Conservation (phyloP, 805 yeast genomes). For the Yarrowia sp. region DNA sequence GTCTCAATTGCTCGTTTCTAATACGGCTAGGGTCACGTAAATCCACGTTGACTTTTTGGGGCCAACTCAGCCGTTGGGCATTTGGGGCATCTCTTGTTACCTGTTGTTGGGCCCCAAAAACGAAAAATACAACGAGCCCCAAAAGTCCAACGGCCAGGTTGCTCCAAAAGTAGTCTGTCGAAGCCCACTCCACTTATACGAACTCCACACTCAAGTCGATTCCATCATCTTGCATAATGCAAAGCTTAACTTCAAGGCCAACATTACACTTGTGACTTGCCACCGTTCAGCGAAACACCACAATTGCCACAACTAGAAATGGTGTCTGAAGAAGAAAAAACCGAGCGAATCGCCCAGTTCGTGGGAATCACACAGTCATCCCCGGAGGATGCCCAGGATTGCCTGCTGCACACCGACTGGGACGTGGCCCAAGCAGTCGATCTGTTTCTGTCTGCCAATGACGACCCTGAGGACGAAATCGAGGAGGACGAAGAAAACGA, state of each 20-base stretch:
- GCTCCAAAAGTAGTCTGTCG: too few species aligned
- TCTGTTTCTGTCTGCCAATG: slow-evolving; percentile 23
- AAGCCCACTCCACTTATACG: too few species aligned
- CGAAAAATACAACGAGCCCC: neutral
- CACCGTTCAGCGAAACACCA: neutral
- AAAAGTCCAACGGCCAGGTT: neutral
- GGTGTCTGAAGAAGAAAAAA: slow-evolving; percentile 29
- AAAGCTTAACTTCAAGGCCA: neutral
- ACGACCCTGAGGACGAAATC: slow-evolving; percentile 13
- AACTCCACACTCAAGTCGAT: neutral
- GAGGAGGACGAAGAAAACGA: slow-evolving; percentile 22
- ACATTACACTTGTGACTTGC: slow-evolving; percentile 20
- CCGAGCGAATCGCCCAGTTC: slow-evolving; percentile 37
- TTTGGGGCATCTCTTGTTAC: neutral
- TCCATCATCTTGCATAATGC: neutral
- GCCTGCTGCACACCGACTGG: slow-evolving; percentile 40
- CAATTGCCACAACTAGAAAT: neutral
- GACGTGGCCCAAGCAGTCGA: slow-evolving; percentile 34
- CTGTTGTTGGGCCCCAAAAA: neutral
- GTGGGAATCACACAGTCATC: slow-evolving; percentile 42
- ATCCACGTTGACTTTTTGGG: too few species aligned
- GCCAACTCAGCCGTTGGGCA: too few species aligned
- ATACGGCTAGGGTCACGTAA: too few species aligned
- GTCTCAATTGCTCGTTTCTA: too few species aligned
- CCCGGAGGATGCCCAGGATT: slow-evolving; percentile 43